Percentiles rank a stretch among this genome's conserved stretches.
Evolutionary conservation across 2,329 filamentous ascomycete genomes (phyloP).

Genomic region (Dothistroma septosporum): DNA sequence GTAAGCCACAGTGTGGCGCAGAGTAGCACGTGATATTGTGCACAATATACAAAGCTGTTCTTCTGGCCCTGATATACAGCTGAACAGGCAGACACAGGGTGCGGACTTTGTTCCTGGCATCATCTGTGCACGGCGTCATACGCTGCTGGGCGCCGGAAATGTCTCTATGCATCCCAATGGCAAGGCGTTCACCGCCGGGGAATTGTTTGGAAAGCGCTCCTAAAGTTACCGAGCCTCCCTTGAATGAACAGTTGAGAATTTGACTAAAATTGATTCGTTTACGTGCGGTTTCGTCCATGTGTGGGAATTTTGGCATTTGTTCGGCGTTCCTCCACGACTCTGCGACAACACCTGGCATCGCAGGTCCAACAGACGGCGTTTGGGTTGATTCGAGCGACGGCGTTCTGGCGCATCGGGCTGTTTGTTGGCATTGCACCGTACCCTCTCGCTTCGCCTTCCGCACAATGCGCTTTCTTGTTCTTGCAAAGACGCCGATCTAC

Average conservation of each 20-base stretch:
- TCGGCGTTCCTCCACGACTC: background rate
- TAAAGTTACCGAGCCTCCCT: background rate
- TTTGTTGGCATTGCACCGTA: background rate
- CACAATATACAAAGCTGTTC: too few species aligned
- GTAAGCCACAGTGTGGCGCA: too few species aligned
- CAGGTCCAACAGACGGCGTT: conserved; percentile 7
- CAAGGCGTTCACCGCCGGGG: background rate
- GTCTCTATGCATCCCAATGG: background rate
- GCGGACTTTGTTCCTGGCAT: too few species aligned
- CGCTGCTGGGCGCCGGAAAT: too few species aligned
- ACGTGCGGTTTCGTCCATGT: background rate
- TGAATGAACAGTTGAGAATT: too few species aligned
- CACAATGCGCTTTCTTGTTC: too few species aligned
- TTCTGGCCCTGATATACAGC: too few species aligned
- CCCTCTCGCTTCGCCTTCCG: background rate
- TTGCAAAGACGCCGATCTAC: conserved; percentile 2
- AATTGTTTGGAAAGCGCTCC: background rate
- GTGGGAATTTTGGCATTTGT: background rate
- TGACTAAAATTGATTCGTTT: background rate
- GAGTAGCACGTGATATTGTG: too few species aligned
- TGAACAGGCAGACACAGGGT: too few species aligned
- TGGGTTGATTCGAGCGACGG: background rate
- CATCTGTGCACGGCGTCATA: too few species aligned
- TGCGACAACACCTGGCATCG: background rate
- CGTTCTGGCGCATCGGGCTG: background rate